Evolutionary conservation across 2,329 filamentous ascomycete genomes (phyloP).

Genomic region (Ceratocystis diversiconidia): DNA sequence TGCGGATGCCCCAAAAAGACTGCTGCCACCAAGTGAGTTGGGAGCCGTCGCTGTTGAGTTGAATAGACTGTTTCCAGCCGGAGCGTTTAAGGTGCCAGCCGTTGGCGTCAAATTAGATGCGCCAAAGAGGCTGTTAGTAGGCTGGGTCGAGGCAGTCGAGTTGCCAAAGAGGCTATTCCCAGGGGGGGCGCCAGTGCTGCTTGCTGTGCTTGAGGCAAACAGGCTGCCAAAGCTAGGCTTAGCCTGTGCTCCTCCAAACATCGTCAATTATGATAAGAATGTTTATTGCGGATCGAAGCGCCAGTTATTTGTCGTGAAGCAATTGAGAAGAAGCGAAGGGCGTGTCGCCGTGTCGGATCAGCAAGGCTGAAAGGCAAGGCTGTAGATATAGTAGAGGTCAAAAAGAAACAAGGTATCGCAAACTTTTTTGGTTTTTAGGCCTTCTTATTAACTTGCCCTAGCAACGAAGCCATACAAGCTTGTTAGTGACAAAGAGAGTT

Average conservation of each 20-base stretch:
- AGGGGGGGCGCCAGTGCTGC: slow-evolving; percentile 13
- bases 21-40: slow-evolving; percentile 15
- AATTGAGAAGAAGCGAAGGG: background rate
- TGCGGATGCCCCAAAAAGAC: slow-evolving; percentile 26
- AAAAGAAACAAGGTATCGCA: slow-evolving; percentile 3
- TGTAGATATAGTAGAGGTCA: background rate
- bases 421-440: background rate
- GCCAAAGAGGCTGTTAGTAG: slow-evolving; percentile 22
- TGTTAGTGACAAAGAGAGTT: background rate
- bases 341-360: background rate
- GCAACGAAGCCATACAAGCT: background rate
- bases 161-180: slow-evolving; percentile 22
- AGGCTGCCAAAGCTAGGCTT: slow-evolving; percentile 15
- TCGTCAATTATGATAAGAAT: background rate
- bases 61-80: slow-evolving; percentile 20
- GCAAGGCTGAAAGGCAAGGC: slow-evolving; percentile 6
- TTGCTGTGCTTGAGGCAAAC: slow-evolving; percentile 16
- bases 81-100: slow-evolving; percentile 8
- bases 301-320: background rate
- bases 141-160: slow-evolving; percentile 19
- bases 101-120: slow-evolving; percentile 19
- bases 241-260: slow-evolving; percentile 14
- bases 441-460: background rate
- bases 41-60: slow-evolving; percentile 21
- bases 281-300: background rate